Evolutionary conservation across 331 rosid genomes (phyloP), one percentile per base, ranked within the genome.

Genomic region (Rosa hybrid): DNA sequence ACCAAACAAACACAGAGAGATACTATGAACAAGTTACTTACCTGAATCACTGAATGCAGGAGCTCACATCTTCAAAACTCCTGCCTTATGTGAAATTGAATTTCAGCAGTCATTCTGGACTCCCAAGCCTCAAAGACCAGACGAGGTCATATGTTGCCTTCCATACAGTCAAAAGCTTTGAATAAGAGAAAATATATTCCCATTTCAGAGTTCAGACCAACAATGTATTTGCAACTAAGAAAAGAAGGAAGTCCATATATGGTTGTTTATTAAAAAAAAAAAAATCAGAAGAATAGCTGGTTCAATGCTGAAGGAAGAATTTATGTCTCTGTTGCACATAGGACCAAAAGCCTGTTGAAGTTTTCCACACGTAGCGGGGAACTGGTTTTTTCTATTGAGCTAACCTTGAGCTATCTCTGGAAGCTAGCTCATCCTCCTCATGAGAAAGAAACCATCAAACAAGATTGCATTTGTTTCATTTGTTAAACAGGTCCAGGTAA

Each of bases 121-220:
- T 27, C 34, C 71, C 60, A 63, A 46, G 57, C 8, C 7, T 20
- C 23, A 41, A 30, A 72, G 38, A 49, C 54, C 5, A 6, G 54
- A 76, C 78, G 72, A 34, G 78, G 84, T 80, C 86, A 79, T 69
- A 59, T 23, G 53, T 54, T n/a, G 17, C 27, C 17, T 41, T 5
- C 75, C 72, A 44, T 34, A 54, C 10, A 59, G 51, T 74, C 69
- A 79, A 68, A 83, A 57, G 45, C 81, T 74, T 74, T 83, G 77
- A 68, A 83, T 27, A 12, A 20, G 23, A n/a, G 20, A 4, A 54
- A 6, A 59, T 34, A 49, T 23, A 71, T 49, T 51, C 74, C 75
- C 70, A 54, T 56, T 78, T 82, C 63, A 78, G 65, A 54, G 46
- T 78, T 82, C 63, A 78, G 65, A 78, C 13, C 17, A 68, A 27